Conservation (phyloP, 176 grass and related monocot species). For the Aechmea fasciata region DNA sequence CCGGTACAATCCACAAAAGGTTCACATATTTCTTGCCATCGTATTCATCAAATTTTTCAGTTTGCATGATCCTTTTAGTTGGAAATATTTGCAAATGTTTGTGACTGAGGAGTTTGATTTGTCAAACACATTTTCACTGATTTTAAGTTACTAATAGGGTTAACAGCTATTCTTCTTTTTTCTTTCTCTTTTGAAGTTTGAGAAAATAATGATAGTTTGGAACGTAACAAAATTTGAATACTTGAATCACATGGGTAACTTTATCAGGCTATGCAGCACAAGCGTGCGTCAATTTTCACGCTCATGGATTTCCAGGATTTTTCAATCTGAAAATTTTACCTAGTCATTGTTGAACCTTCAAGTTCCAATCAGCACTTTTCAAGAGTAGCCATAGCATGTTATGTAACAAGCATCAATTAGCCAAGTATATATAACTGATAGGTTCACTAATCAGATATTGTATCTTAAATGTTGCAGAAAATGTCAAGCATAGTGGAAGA, state of each 20-base stretch:
- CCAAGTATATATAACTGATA: slow-evolving; percentile 2
- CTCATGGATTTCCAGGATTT: too few species aligned
- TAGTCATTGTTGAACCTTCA: neutral
- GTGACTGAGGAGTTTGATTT: neutral
- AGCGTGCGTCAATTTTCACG: too few species aligned
- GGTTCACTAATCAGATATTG: slow-evolving; percentile 11
- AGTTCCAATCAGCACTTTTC: neutral
- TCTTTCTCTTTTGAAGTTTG: slow-evolving; percentile 9
- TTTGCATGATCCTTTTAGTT: neutral
- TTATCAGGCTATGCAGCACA: too few species aligned
- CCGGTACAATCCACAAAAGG: slow-evolving; percentile 94
- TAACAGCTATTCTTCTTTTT: neutral
- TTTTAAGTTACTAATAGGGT: neutral
- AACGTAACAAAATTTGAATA: too few species aligned
- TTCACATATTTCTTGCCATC: slow-evolving; percentile 2
- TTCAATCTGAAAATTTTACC: neutral
- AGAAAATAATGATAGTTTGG: slow-evolving; percentile 7
- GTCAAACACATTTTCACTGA: neutral
- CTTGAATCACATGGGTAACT: too few species aligned
- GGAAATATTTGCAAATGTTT: neutral
- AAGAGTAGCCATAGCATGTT: neutral
- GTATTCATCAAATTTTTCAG: neutral
- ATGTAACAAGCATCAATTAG: neutral
- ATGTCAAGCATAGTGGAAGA: slow-evolving; percentile 99
- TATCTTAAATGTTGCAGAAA: slow-evolving; percentile 59